Percentiles rank a stretch among this genome's conserved stretches.
These are phyloP conservation scores for Wickerhamiella shivajii DNA, from an alignment of 805 yeast species.

Conservation along the genomic window DNA sequence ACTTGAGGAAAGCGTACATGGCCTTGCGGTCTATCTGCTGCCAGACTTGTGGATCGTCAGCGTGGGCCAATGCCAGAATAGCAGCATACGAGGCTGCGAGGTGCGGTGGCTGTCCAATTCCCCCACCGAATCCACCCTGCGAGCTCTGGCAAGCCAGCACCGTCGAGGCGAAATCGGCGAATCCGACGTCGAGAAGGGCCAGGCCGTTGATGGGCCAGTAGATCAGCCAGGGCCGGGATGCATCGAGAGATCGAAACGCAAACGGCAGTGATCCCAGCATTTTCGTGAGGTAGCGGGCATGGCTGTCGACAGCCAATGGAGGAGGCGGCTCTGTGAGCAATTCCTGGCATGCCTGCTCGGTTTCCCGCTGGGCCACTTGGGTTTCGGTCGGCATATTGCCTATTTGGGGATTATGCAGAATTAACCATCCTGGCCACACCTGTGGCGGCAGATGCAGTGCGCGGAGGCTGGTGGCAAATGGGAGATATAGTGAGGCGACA, in stretches of 20 bases:
- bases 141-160: slow-evolving; percentile 23
- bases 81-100: slow-evolving; percentile 76
- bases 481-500: too few species aligned
- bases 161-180: slow-evolving; percentile 16
- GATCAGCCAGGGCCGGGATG: slow-evolving; percentile 83
- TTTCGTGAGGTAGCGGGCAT: slow-evolving; percentile 31
- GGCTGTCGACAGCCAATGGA: slow-evolving; percentile 20
- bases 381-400: too few species aligned
- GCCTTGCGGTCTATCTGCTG: slow-evolving; percentile 30
- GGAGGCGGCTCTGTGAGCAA: too few species aligned
- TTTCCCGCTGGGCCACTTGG: too few species aligned
- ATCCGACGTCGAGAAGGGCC: slow-evolving; percentile 23
- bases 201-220: slow-evolving; percentile 67
- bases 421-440: too few species aligned
- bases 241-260: slow-evolving; percentile 47
- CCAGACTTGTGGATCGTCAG: slow-evolving; percentile 32
- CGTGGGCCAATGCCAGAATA: slow-evolving; percentile 41
- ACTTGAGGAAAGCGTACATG: slow-evolving; percentile 50
- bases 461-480: too few species aligned
- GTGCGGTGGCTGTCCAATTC: slow-evolving; percentile 68
- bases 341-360: too few species aligned
- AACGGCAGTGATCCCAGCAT: slow-evolving; percentile 35
- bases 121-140: slow-evolving; percentile 76
- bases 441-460: too few species aligned
- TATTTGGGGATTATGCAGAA: background rate